Base-by-base conservation (phyloP, 2,329 filamentous ascomycete species). In the Magnaporthales sp. region DNA sequence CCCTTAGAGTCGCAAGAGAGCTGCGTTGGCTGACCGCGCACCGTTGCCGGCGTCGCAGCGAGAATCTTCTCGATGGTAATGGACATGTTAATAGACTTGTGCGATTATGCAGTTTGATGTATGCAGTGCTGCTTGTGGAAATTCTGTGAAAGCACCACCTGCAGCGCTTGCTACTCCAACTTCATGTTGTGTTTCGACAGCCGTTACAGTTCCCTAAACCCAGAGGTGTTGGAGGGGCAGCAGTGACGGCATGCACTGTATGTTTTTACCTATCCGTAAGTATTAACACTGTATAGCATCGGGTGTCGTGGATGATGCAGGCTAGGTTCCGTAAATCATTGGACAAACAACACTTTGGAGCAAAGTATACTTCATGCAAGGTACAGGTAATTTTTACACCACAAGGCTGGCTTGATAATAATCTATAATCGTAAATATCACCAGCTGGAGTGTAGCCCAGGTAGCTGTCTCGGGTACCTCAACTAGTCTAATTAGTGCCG, bases 1-100 rank as follows among this genome's bases (percentile, higher is more conserved):
- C 95, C 94, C 78, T 96, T 97, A 69, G 89, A 80, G 77, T 98
- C 94, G 60, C 88, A 86, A 51, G 92, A 96, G 64, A 99, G 88
- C 75, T 92, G 92, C 13, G 94, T 97, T 68, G 94, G 90, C 76
- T 93, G 90, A 68, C 93, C 94, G 71, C 95, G 88, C 67, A 86
- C 88, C 30, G 94, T 97, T 67, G 87, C 88, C 66, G 95, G 95
- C 70, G 90, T 86, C 31, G 95, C 90, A 62, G 93, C 95, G 78
- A 96, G 90, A 73, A 96, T 94, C 76, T 84, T 85, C 68, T 86
- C 81, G 72, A 88, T 79, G 62, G 80, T 79, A 73, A 89, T 83
- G 67, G 86, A 84, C 80, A 83, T 82, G 24, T 58, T 8, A 22
- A 26, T 22, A 22, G 2, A 19, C 3, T 58, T 26, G n/a, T 58